Evolutionary conservation across 1,139 yeast species (phyloP), one percentile per base, ranked within the genome.

Genomic region (Lodderomyces beijingensis): DNA sequence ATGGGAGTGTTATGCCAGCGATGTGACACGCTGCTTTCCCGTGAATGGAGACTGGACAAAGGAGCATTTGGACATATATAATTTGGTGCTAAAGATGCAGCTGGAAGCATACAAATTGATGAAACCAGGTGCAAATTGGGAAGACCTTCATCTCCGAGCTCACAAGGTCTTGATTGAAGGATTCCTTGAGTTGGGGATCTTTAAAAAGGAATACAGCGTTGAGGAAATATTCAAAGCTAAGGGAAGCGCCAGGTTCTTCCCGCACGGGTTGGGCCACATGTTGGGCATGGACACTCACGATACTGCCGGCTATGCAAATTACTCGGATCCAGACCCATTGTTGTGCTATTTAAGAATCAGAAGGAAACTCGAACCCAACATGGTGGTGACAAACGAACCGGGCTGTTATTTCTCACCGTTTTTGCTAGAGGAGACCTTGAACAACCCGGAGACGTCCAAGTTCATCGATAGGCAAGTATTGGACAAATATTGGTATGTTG

Each of bases 241-340:
- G 39, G 77, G 81, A 6, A 77, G 94, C 4, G 83, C 79, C 10
- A 74, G 83, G 16, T 91, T 91, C 59, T 86, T 80, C 59, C 97
- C 97, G 2, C 98, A 91, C 51, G 98, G 98, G 0, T 64, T 91
- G 42, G 98, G 98, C 9, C 98, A 91, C 53, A 65, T 87, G 50
- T 62, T 91, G 33, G 98, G 98, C 21, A 73, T 91, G 82, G 96
- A 89, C 53, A 87, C 95, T 8, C 98, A 91, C 57, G 98, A 91
- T 57, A 94, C 87, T 31, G 97, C 87, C 29, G 97, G 97, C 2
- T 53, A 69, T 41, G 79, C 97, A 15, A 79, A 91, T 57, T 88
- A 88, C 55, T 76, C 78, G 2, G 97, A 91, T 53, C 72, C 83
- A 4, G 79, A 91, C 52, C 82, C 84, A 22, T 68, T 82, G 58